Evolutionary conservation across 768 basidiomycete species (phyloP), one percentile per base, ranked within the genome.

Genomic region (Ramaria sp.): DNA sequence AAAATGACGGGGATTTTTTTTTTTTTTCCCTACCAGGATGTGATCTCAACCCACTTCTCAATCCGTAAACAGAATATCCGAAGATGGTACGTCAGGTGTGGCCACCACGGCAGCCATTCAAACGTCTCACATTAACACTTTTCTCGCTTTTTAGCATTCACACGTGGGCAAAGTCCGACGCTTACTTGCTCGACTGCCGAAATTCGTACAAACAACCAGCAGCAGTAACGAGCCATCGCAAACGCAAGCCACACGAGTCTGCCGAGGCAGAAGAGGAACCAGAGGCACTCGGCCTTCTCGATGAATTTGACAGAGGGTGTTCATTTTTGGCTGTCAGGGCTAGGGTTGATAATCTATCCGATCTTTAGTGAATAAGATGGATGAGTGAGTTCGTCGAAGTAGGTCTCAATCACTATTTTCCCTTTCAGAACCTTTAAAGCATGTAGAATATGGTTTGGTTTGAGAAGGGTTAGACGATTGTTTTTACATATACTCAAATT

Each of bases 41-140:
- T 78, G 56, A 77, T 78, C 58, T 64, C 60, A 32, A 72, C 73
- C 13, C 77, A 78, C 59, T 78, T 78, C 59, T 66, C 61, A 42
- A 70, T 73, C 50, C 68, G 68, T 52, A 61, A 69, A 41, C 63
- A 68, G 32, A 68, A 65, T 53, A 75, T 77, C 56, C 71, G 70
- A 27, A 59, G 69, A 53, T 68, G 70, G 76, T 77, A 58, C 60
- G 71, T 62, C 22, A 22, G 47, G 24, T 13, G 50, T n/a, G n/a
- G n/a, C n/a, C n/a, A n/a, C n/a, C n/a, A n/a, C n/a, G n/a, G n/a
- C n/a, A 18, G 25, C 52, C 13, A 25, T 48, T 44, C 27, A 12
- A 48, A 50, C 49, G 39, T 36, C 22, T 50, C 41, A 8, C 34
- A 48, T 13, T 32, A 44, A 51, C n/a, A n/a, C n/a, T 37, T 16